Evolutionary conservation across 495 filamentous ascomycete genomes (phyloP), one percentile per base, ranked within the genome.

Genomic region (Aspergillus heteromorphus): DNA sequence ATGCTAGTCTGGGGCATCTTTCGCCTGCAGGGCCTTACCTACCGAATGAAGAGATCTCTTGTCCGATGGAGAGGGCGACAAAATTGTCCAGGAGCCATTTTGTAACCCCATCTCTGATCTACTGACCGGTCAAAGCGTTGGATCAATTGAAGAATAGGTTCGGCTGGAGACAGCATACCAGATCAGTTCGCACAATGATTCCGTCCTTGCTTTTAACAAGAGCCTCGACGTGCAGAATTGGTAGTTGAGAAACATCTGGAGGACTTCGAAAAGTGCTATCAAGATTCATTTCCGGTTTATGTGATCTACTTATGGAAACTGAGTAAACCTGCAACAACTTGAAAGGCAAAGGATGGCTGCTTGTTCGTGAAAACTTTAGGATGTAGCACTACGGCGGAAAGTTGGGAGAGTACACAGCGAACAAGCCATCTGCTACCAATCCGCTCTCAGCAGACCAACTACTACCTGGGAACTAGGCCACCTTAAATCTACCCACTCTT

Each of bases 221-320:
- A 42, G 48, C 61, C 47, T 67, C 64, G 36, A 67, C 43, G 29
- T 67, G 64, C 10, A 67, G 55, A 23, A 58, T 40, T 20, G 64
- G 59, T 47, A 54, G 48, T 25, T 45, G 58, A 20, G 30, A 29
- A 40, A 41, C 30, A 11, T 60, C 51, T 38, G 38, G n/a, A 3
- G 13, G 13, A 29, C 43, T 21, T 47, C 21, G 16, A 27, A 47
- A 17, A 5, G 19, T 16, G 43, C 6, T 29, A 9, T 3, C 48
- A 6, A 16, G 14, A 41, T 29, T 45, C 6, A 47, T 29, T 16
- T 27, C 42, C 7, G 21, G 13, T 47, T 27, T 8, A 1, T 16
- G 6, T 17, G 21, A 5, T 27, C 2, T 27, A 27, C 8, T 16
- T 21, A 16, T 1, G 43, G 23, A 14, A 13, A 47, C 29, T 13